Percentiles rank a stretch among this genome's conserved stretches.
phyloP scores from a whole-genome alignment of 495 filamentous ascomycete species.

The Rusavskia elegans region DNA sequence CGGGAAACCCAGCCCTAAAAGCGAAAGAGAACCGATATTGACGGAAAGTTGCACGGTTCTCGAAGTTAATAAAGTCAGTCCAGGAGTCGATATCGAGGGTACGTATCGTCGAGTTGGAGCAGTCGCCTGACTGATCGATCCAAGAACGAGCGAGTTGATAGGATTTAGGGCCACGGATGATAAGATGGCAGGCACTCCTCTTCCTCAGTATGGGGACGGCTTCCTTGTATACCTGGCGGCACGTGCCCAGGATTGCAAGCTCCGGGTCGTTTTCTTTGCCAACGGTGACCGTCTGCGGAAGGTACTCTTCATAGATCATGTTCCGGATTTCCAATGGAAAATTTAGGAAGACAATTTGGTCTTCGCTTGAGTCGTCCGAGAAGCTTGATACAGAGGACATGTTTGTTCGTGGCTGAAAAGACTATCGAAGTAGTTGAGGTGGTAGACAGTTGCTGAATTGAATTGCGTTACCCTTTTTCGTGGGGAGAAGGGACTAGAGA shows the following conservation, averaged over 20 bases:
- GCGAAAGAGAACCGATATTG: not conserved
- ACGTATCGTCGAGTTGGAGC: not conserved
- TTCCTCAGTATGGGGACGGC: not conserved
- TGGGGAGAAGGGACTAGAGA: no score
- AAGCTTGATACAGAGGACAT: no score
- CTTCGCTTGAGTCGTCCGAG: no score
- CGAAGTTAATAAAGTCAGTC: not conserved
- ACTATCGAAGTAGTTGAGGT: no score
- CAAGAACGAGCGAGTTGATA: not conserved
- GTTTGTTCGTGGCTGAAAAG: no score
- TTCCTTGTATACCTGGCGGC: not conserved
- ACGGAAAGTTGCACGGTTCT: not conserved
- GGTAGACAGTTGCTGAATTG: no score
- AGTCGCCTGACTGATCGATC: not conserved
- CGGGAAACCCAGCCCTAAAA: not conserved
- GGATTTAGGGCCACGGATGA: not conserved
- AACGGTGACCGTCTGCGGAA: not conserved
- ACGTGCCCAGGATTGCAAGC: not conserved
- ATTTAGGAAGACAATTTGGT: not conserved
- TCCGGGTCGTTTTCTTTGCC: not conserved
- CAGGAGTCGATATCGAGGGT: not conserved
- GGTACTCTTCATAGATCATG: not conserved
- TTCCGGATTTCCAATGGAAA: not conserved
- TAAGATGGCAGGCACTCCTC: not conserved
- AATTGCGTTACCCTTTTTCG: no score